Percentiles rank a stretch among this genome's conserved stretches.
These are phyloP conservation scores for Capsella bursapastoris DNA, from an alignment of 345 rosid genomes.

Conservation along the genomic window DNA sequence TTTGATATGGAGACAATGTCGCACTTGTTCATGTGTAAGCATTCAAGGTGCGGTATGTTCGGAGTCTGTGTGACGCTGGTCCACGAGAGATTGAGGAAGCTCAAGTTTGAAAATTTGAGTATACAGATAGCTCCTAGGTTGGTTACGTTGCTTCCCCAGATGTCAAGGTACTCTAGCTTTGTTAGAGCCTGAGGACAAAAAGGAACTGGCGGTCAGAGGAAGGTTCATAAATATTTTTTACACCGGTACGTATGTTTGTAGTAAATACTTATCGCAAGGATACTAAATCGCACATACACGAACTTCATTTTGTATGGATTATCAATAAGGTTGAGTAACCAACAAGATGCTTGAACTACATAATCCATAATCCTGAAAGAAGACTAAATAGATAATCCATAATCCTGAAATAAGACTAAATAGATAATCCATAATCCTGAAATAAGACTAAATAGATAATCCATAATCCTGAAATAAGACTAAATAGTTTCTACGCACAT, in stretches of 20 bases:
- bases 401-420: slow-evolving; percentile 7
- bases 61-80: slow-evolving; percentile 69
- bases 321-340: background rate
- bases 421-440: background rate
- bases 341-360: background rate
- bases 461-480: slow-evolving; percentile 7
- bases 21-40: slow-evolving; percentile 84
- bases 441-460: background rate
- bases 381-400: background rate
- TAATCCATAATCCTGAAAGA: background rate
- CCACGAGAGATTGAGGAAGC: slow-evolving; percentile 82
- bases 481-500: background rate
- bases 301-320: slow-evolving; percentile 4
- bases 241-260: background rate
- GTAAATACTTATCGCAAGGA: background rate
- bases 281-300: background rate
- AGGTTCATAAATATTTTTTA: background rate
- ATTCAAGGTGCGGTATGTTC: slow-evolving; percentile 63
- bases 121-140: slow-evolving; percentile 63
- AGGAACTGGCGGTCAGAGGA: background rate
- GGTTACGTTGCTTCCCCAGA: slow-evolving; percentile 87
- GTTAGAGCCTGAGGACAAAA: slow-evolving; percentile 57
- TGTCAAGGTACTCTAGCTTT: slow-evolving; percentile 83
- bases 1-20: slow-evolving; percentile 56
- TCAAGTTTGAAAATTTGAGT: slow-evolving; percentile 59